Evolutionary conservation across 1,139 yeast species (phyloP).

Genomic region (Hemisphaericaspora subhashii): DNA sequence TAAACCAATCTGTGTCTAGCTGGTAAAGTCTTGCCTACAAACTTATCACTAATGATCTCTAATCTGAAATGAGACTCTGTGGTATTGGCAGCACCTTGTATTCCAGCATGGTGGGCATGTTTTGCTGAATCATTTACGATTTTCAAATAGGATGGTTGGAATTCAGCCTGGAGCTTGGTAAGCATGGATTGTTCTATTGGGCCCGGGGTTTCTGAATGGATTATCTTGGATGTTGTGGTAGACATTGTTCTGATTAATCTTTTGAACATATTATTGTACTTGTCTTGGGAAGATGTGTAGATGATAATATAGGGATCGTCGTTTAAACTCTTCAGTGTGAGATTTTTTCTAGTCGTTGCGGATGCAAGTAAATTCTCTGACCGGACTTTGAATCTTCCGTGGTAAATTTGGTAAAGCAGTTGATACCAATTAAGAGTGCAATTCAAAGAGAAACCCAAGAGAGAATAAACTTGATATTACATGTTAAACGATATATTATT

Average conservation of each 20-base stretch:
- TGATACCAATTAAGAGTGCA: too few species aligned
- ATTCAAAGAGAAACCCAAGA: too few species aligned
- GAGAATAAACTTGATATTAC: too few species aligned
- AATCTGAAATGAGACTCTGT: constrained; percentile 82
- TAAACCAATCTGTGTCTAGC: constrained; percentile 80
- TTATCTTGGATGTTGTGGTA: constrained; percentile 6
- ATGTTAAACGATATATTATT: too few species aligned
- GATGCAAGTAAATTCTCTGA: too few species aligned
- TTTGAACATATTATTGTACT: constrained; percentile 10
- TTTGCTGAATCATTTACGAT: constrained; percentile 81
- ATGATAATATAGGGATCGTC: not conserved
- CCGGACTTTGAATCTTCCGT: too few species aligned
- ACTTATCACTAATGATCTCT: constrained; percentile 69
- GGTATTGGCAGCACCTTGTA: constrained; percentile 70
- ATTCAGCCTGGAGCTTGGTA: constrained; percentile 42
- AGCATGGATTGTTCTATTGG: constrained; percentile 17
- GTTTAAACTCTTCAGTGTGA: too few species aligned
- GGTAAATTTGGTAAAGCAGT: too few species aligned
- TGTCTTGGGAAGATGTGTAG: not conserved
- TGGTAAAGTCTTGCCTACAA: constrained; percentile 68
- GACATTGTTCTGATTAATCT: constrained; percentile 12
- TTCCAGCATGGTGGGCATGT: constrained; percentile 87
- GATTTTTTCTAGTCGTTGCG: too few species aligned
- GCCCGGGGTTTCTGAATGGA: constrained; percentile 16
- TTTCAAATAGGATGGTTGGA: constrained; percentile 54